phyloP scores from a whole-genome alignment of 345 rosid genomes.

The Psidium guajava region DNA sequence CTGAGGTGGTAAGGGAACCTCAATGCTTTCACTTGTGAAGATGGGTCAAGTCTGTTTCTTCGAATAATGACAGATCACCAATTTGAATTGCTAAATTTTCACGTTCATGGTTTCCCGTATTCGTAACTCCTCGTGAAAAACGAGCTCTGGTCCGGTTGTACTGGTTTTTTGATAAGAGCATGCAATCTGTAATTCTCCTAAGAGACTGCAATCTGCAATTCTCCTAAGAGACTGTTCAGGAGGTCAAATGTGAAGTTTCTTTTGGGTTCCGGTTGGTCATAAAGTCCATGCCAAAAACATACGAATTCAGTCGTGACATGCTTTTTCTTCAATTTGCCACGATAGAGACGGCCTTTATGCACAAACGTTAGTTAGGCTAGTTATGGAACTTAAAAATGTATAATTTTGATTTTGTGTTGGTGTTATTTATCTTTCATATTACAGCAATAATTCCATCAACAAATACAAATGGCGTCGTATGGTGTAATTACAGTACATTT shows the following conservation, averaged over 20 bases:
- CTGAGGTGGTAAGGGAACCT: neutral
- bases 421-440: neutral
- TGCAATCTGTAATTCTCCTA: neutral
- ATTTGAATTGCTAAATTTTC: neutral
- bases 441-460: neutral
- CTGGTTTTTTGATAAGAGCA: neutral
- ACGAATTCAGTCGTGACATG: neutral
- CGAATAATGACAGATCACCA: neutral
- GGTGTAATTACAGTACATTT: neutral
- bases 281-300: neutral
- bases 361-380: neutral
- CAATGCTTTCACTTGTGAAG: neutral
- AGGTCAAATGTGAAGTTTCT: neutral
- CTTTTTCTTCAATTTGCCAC: neutral
- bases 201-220: neutral
- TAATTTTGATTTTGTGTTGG: neutral
- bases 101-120: neutral
- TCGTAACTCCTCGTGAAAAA: neutral
- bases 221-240: neutral
- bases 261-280: neutral
- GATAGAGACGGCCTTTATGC: neutral
- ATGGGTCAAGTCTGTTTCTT: neutral
- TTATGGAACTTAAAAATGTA: neutral
- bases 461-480: rapidly evolving
- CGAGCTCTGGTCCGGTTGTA: neutral